These are phyloP conservation scores for Penicillium sp. DNA, from an alignment of 2,329 filamentous ascomycete genomes.

Conservation along the genomic window DNA sequence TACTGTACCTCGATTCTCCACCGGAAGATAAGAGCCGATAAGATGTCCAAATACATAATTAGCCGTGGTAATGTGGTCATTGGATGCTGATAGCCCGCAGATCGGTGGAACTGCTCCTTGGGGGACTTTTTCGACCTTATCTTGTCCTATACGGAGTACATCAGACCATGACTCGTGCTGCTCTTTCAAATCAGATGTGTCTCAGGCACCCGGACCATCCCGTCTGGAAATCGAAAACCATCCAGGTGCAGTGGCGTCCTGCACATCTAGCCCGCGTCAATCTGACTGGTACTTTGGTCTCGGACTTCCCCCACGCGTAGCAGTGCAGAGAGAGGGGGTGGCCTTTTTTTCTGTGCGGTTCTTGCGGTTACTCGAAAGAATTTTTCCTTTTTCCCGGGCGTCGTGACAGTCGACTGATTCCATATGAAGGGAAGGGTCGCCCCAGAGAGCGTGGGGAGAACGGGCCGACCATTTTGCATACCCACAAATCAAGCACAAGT, in stretches of 20 bases:
- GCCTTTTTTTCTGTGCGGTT: constrained; percentile 20
- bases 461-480: constrained; percentile 14
- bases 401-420: constrained; percentile 9
- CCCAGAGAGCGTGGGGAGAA: constrained; percentile 17
- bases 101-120: constrained; percentile 9
- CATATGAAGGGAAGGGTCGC: constrained; percentile 13
- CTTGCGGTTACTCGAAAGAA: constrained; percentile 22
- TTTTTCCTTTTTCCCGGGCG: constrained; percentile 1
- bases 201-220: constrained; percentile 7
- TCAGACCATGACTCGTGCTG: neutral
- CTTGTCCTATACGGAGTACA: neutral
- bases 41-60: constrained; percentile 29
- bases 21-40: constrained; percentile 27
- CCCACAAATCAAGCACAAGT: constrained; percentile 3
- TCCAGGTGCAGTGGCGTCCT: constrained; percentile 9
- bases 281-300: constrained; percentile 11
- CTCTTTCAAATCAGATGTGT: neutral
- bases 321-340: neutral
- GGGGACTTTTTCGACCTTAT: constrained; percentile 9
- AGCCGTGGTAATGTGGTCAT: constrained; percentile 30
- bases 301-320: neutral
- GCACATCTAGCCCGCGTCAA: constrained; percentile 6
- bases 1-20: constrained; percentile 16
- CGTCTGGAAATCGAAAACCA: neutral
- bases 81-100: constrained; percentile 4